Conservation (phyloP, 1,284 basidiomycete genomes). For the Ceratobasidium sp. region DNA sequence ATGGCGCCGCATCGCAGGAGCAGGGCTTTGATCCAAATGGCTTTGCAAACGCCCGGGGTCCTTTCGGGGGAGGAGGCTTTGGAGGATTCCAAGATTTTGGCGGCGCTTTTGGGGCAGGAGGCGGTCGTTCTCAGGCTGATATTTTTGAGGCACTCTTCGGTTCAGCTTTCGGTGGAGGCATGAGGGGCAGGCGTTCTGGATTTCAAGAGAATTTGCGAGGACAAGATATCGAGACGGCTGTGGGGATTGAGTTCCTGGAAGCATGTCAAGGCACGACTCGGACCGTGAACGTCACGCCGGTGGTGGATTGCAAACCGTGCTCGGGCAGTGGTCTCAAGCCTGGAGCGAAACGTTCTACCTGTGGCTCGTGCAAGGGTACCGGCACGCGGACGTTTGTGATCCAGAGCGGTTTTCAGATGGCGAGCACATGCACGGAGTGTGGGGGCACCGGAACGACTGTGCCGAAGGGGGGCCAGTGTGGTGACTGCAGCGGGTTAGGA, state of each 20-base stretch:
- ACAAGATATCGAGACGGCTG: constrained; percentile 81
- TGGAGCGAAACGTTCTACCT: constrained; percentile 85
- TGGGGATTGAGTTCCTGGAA: constrained; percentile 89
- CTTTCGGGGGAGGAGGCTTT: constrained; percentile 68
- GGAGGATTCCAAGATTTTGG: constrained; percentile 73
- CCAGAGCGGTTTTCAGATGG: constrained; percentile 97
- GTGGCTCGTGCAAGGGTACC: constrained; percentile 83
- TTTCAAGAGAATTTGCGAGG: constrained; percentile 68
- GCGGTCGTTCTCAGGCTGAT: constrained; percentile 63
- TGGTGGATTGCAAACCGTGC: constrained; percentile 87
- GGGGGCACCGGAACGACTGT: constrained; percentile 84
- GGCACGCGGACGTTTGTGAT: constrained; percentile 92
- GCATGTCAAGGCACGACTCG: constrained; percentile 90
- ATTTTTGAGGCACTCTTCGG: constrained; percentile 92
- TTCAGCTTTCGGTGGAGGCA: constrained; percentile 63
- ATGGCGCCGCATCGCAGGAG: constrained; percentile 92
- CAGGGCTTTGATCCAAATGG: constrained; percentile 92
- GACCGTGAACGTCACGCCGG: constrained; percentile 79
- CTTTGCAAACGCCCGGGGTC: constrained; percentile 59
- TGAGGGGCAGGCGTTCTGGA: constrained; percentile 55
- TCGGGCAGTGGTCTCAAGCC: constrained; percentile 86
- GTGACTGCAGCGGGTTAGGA: constrained; percentile 85
- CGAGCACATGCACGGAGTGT: constrained; percentile 88
- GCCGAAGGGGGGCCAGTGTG: constrained; percentile 81
- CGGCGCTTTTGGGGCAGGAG: constrained; percentile 66